These are phyloP conservation scores for Xylariaceae sp. DNA, from an alignment of 2,329 filamentous ascomycete species.

Conservation along the genomic window DNA sequence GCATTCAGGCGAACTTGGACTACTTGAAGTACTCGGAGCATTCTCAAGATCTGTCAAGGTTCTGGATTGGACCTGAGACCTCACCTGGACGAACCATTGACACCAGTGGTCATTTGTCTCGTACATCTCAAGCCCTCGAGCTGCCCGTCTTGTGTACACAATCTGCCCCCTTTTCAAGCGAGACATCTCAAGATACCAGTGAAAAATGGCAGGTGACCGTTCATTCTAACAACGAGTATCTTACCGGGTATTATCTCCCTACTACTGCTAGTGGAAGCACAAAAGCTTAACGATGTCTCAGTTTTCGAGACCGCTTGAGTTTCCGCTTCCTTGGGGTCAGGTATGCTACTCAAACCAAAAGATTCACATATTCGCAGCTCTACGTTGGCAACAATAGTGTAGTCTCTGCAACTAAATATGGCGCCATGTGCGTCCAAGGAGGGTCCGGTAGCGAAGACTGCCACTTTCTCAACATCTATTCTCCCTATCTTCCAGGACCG, in stretches of 20 bases:
- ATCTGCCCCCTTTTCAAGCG: constrained; percentile 50
- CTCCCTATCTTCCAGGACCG: constrained; percentile 47
- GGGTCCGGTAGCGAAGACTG: constrained; percentile 53
- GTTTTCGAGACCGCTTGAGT: constrained; percentile 37
- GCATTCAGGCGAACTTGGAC: constrained; percentile 44
- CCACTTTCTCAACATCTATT: constrained; percentile 55
- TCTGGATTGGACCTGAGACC: constrained; percentile 46
- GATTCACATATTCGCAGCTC: constrained; percentile 52
- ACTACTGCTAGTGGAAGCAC: background rate
- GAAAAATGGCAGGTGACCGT: constrained; percentile 47
- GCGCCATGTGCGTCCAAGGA: constrained; percentile 49
- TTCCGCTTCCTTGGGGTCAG: constrained; percentile 60
- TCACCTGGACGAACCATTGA: constrained; percentile 38
- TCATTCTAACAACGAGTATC: constrained; percentile 47
- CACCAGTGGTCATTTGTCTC: constrained; percentile 35
- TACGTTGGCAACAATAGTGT: constrained; percentile 46
- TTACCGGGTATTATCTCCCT: constrained; percentile 42
- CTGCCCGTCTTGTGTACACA: constrained; percentile 52
- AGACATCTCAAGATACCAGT: constrained; percentile 41
- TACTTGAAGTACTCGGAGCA: constrained; percentile 46
- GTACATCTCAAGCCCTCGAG: constrained; percentile 17
- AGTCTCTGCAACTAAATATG: constrained; percentile 46
- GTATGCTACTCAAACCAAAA: constrained; percentile 52
- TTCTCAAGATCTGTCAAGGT: constrained; percentile 35
- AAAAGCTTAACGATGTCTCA: constrained; percentile 12